Percentiles rank a stretch among this genome's conserved stretches.
Evolutionary conservation across 805 yeast genomes (phyloP).

Genomic region (Hanseniaspora jakobsenii): DNA sequence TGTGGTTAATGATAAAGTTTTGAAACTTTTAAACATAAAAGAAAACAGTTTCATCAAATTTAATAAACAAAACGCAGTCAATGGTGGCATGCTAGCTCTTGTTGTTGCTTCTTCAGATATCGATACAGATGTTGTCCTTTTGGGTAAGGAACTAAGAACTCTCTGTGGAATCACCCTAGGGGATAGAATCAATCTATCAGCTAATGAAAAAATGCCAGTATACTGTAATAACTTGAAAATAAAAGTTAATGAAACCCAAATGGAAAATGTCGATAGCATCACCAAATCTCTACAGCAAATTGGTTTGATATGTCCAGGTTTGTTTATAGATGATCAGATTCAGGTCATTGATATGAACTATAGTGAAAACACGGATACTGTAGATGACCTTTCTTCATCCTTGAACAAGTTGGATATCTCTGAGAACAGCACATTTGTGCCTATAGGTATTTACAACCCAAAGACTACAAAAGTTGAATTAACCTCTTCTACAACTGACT

Average conservation of each 20-base stretch:
- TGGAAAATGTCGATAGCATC: slow-evolving; percentile 26
- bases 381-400: slow-evolving; percentile 15
- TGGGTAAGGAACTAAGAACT: slow-evolving; percentile 37
- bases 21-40: slow-evolving; percentile 34
- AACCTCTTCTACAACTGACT: slow-evolving; percentile 2
- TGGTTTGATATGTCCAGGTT: slow-evolving; percentile 53
- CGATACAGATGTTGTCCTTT: slow-evolving; percentile 33
- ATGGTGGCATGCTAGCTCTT: slow-evolving; percentile 35
- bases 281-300: slow-evolving; percentile 38
- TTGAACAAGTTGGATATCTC: slow-evolving; percentile 30
- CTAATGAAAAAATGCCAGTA: slow-evolving; percentile 38
- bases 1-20: slow-evolving; percentile 33
- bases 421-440: slow-evolving; percentile 28
- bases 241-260: slow-evolving; percentile 20
- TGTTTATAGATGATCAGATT: slow-evolving; percentile 26
- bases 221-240: slow-evolving; percentile 30
- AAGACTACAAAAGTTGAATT: slow-evolving; percentile 18
- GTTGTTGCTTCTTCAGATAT: slow-evolving; percentile 30
- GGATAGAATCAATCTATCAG: slow-evolving; percentile 39
- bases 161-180: slow-evolving; percentile 38
- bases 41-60: slow-evolving; percentile 31
- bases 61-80: slow-evolving; percentile 32
- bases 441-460: slow-evolving; percentile 35
- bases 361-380: slow-evolving; percentile 28
- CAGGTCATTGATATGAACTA: slow-evolving; percentile 24